phyloP scores from a whole-genome alignment of 768 basidiomycete species.

The Kwoniella heveanensis region DNA sequence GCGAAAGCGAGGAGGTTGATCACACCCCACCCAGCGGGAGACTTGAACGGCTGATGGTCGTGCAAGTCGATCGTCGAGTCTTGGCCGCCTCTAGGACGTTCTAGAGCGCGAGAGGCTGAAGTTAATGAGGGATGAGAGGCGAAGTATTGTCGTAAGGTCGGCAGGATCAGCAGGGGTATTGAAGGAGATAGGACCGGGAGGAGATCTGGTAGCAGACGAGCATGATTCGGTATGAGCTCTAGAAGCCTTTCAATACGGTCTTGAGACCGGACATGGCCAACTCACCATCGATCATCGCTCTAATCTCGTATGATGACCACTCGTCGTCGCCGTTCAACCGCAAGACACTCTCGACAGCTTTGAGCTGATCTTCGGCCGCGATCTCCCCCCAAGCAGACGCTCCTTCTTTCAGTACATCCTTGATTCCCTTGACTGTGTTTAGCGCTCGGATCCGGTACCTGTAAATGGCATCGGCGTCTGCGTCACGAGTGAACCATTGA shows the following conservation, averaged over 20 bases:
- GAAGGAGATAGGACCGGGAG: not conserved
- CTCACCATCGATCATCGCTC: slow-evolving; percentile 8
- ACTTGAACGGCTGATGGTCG: slow-evolving; percentile 42
- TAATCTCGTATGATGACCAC: slow-evolving; percentile 12
- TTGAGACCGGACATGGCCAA: not conserved
- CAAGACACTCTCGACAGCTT: slow-evolving; percentile 10
- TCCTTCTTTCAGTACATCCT: not conserved
- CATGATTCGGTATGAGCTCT: not conserved
- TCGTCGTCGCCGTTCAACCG: slow-evolving; percentile 16
- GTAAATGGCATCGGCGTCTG: slow-evolving; percentile 9
- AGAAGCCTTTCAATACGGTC: not conserved
- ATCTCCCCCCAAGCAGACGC: slow-evolving; percentile 12
- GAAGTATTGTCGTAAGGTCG: slow-evolving; percentile 31
- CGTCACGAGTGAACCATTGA: not conserved
- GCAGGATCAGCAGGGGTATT: slow-evolving; percentile 8
- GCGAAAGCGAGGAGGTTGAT: slow-evolving; percentile 39
- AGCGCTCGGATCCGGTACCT: slow-evolving; percentile 2
- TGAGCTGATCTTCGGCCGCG: slow-evolving; percentile 8
- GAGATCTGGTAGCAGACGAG: slow-evolving; percentile 4
- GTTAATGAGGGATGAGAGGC: slow-evolving; percentile 44
- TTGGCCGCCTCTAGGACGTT: slow-evolving; percentile 38
- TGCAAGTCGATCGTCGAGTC: slow-evolving; percentile 40
- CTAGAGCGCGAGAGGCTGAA: slow-evolving; percentile 35
- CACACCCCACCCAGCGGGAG: slow-evolving; percentile 31
- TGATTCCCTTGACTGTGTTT: not conserved